Base-by-base conservation (phyloP, 345 rosid species). In the Rhodamnia argentea region DNA sequence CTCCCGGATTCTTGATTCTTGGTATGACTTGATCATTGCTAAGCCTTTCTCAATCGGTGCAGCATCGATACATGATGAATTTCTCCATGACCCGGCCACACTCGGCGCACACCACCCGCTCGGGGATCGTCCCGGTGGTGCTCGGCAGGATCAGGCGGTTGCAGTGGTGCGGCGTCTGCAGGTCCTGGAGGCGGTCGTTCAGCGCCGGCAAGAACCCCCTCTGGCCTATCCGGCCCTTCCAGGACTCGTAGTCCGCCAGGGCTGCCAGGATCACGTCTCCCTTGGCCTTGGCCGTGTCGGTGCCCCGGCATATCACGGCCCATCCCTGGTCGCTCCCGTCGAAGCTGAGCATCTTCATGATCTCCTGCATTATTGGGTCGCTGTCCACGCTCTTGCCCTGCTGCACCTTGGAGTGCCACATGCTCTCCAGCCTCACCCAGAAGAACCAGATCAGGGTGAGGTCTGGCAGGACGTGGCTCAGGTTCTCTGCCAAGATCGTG, bases 381-480 rank as follows among this genome's bases (percentile, higher is more conserved):
- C 87, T 87, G 60, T 92, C 91, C 3, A 87, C 89, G 22, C 84
- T 87, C 84, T 42, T 89, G 51, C 90, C 90, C 2, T 86, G 91
- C 14, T 91, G 89, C 37, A 86, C 82, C 83, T 90, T 92, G 16
- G 95, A 93, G 86, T 92, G 90, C 96, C 96, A 94, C 98, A 94
- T 95, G 94, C 95, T 92, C 85, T 94, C 94, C 2, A 95, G 87
- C 84, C 94, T 83, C 26, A 88, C 87, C 95, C 95, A 94, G 87
- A 94, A 95, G 91, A 88, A 89, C 93, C 93, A 90, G 18, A 89
- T 87, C 40, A 84, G 60, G 23, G 89, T 86, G 14, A 85, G 29
- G 55, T 90, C 91, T 11, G 87, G 89, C 86, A 88, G 90, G 82
- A 26, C 54, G 84, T 88, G 87, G 88, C 93, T 86, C 64, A 89